Base-by-base conservation (phyloP, 2,329 filamentous ascomycete species). In the Metarhizium humberi region DNA sequence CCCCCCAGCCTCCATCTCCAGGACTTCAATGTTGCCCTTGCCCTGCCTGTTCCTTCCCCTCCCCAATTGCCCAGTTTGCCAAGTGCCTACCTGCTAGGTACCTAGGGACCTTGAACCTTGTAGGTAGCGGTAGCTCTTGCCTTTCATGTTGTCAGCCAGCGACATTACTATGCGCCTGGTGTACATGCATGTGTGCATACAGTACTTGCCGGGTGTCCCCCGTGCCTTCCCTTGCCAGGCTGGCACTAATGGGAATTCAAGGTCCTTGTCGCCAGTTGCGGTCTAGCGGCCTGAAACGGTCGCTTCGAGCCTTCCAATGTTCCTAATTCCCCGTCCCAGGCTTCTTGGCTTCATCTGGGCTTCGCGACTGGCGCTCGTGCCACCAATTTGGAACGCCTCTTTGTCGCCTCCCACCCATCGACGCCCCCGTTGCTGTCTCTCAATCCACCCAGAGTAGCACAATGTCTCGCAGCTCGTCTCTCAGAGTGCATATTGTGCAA, bases 251-350 rank as follows among this genome's bases (percentile, higher is more conserved):
- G 42, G 42, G 42, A 20, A 8, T 45, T 20, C n/a, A 45, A 45
- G 18, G 42, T 45, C 45, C 45, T 29, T 6, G 25, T 30, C 20
- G 45, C 45, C 45, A 48, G 13, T 53, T 53, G 18, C 18, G 29
- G 51, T 34, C 29, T 46, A 46, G 51, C 42, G 51, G 51, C 51
- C 29, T 46, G 51, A 53, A 53, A 53, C 51, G 10, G 25, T 46
- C 29, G 51, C 51, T 29, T 20, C 40, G 30, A 46, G 42, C 25
- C 40, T 32, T 45, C 43, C 43, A 46, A 25, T 46, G 43, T 46
- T 46, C 38, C 51, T 46, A 11, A 42, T 45, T 47, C 51, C 42
- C 51, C 51, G 51, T 30, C 51, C n/a, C 6, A n/a, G 50, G 25
- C 36, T 38, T 34, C 32, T 34, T 34, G 32, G 32, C 32, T 34